A percentile compares a stretch with the other conserved stretches of the same genome.
phyloP scores from a whole-genome alignment of 805 yeast species.

The Candida parachauliodes region DNA sequence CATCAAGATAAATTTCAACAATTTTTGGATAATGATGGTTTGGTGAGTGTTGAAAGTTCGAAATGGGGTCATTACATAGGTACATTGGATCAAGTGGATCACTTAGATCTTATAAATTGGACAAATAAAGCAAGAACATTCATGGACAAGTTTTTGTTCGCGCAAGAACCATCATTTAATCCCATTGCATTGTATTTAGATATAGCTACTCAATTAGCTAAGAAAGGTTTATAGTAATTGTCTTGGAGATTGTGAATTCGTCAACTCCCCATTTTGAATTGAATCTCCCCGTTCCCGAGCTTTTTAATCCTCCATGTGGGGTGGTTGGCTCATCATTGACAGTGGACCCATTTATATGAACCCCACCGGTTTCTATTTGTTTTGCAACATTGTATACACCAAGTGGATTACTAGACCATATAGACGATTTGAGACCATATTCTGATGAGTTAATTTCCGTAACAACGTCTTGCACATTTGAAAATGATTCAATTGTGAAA shows the following conservation, averaged over 20 bases:
- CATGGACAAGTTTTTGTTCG: slow-evolving; percentile 26
- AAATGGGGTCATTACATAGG: slow-evolving; percentile 86
- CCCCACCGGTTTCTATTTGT: slow-evolving; percentile 36
- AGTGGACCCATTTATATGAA: slow-evolving; percentile 34
- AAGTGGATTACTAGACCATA: slow-evolving; percentile 38
- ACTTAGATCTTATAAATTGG: slow-evolving; percentile 85
- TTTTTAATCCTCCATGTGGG: slow-evolving; percentile 47
- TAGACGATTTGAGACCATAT: slow-evolving; percentile 39
- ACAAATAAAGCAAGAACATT: slow-evolving; percentile 47
- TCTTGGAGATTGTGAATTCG: slow-evolving; percentile 35
- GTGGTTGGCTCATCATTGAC: slow-evolving; percentile 31
- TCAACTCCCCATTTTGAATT: slow-evolving; percentile 43
- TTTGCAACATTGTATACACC: slow-evolving; percentile 30
- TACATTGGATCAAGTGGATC: slow-evolving; percentile 74
- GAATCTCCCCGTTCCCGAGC: slow-evolving; percentile 35
- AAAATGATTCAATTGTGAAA: slow-evolving; percentile 25
- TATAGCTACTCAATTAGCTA: slow-evolving; percentile 60
- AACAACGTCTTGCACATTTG: slow-evolving; percentile 16
- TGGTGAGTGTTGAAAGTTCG: slow-evolving; percentile 74
- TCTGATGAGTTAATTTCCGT: slow-evolving; percentile 21
- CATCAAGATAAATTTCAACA: slow-evolving; percentile 8
- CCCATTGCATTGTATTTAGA: slow-evolving; percentile 69
- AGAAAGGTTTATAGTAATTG: slow-evolving; percentile 45
- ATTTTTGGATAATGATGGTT: slow-evolving; percentile 71
- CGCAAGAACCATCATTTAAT: slow-evolving; percentile 45